Conservation (phyloP, 1,284 basidiomycete genomes). For the Pseudozyma sp. region DNA sequence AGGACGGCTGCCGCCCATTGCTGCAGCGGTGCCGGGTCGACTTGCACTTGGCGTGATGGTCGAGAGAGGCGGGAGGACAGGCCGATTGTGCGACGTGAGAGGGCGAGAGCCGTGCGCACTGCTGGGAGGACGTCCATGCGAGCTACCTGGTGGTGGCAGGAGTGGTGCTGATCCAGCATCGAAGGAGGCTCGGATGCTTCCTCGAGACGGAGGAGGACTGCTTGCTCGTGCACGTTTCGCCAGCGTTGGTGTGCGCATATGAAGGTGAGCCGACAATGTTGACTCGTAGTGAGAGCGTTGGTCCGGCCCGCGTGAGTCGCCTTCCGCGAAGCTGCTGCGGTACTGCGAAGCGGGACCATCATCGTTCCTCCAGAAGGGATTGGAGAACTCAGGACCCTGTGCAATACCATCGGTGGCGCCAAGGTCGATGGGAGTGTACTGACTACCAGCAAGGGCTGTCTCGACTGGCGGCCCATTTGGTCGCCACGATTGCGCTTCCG, state of each 20-base stretch:
- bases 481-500: constrained; percentile 23
- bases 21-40: constrained; percentile 53
- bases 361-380: constrained; percentile 43
- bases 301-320: constrained; percentile 10
- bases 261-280: constrained; percentile 55
- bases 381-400: constrained; percentile 30
- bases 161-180: constrained; percentile 33
- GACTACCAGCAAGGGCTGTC: constrained; percentile 40
- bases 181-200: constrained; percentile 36
- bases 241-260: constrained; percentile 54
- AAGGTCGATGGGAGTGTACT: constrained; percentile 17
- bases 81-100: constrained; percentile 49
- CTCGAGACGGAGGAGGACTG: constrained; percentile 47
- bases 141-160: constrained; percentile 47
- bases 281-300: constrained; percentile 51
- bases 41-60: constrained; percentile 50
- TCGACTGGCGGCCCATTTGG: constrained; percentile 33
- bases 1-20: constrained; percentile 27
- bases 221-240: constrained; percentile 34
- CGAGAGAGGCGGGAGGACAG: constrained; percentile 56
- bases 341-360: constrained; percentile 18
- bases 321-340: constrained; percentile 8
- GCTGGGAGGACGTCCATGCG: constrained; percentile 46
- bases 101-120: constrained; percentile 44
- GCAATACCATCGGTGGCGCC: constrained; percentile 4